A percentile compares a stretch with the other conserved stretches of the same genome.
Conservation (phyloP, 2,329 filamentous ascomycete genomes). For the Pezicula neosporulosa region DNA sequence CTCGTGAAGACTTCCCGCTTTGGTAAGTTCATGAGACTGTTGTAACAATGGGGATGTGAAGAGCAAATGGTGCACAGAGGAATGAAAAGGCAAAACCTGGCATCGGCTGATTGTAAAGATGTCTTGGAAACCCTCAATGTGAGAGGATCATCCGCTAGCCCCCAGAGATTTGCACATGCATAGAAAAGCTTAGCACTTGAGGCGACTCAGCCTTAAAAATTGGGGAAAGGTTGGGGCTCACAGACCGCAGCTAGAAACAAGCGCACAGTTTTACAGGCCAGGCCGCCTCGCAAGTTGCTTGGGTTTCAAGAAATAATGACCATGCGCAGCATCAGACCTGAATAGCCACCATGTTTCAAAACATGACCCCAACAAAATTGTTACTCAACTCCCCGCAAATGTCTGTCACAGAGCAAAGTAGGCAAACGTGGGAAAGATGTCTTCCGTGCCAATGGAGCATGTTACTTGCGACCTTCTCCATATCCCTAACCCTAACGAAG, state of each 20-base stretch:
- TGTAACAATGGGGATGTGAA: background rate
- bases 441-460: background rate
- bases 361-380: background rate
- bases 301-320: background rate
- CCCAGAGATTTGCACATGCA: conserved; percentile 2
- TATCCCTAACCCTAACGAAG: conserved; percentile 8
- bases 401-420: background rate
- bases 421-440: background rate
- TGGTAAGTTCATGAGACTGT: background rate
- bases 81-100: background rate
- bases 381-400: background rate
- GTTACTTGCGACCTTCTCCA: conserved; percentile 1
- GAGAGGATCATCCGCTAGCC: conserved; percentile 5
- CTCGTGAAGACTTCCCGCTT: background rate
- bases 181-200: conserved; percentile 9
- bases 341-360: background rate
- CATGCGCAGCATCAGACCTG: background rate
- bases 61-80: background rate
- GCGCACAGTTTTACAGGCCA: background rate
- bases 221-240: background rate
- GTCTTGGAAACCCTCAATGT: conserved; percentile 6
- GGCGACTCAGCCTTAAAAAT: background rate
- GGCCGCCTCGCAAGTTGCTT: background rate
- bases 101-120: conserved; percentile 2
- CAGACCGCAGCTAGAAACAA: background rate